Evolutionary conservation across 768 basidiomycete species (phyloP), one percentile per base, ranked within the genome.

Genomic region (Pholiota molesta): DNA sequence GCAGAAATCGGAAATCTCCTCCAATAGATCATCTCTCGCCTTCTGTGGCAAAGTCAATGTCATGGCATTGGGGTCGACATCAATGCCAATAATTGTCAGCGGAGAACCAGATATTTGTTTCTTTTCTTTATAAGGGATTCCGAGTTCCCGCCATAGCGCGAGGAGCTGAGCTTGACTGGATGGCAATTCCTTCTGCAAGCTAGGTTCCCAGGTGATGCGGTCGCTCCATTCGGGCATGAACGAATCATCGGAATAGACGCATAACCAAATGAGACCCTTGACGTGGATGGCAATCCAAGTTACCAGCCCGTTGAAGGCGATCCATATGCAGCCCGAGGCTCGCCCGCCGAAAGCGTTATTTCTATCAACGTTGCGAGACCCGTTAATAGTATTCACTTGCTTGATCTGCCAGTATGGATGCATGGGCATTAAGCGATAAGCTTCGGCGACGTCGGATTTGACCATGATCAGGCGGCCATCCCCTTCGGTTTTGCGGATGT

Each of bases 401-500:
- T 74, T 77, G 1, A 81, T 60, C 37, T 83, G 79, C 80, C 80
- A 84, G 0, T 67, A 35, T 0, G 74, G 77, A 44, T 81, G 77
- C 60, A 79, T 68, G 0, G 79, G 82, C 7, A 79, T 55, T 0
- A 69, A 63, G 0, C 73, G 64, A 49, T 79, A 83, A 0, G 81
- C 81, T 7, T 75, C 65, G 0, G 72, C 57, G 0, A 82, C 69
- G 52, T 82, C 76, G 0, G 75, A 75, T 40, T 81, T 81, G 62
- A 63, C 68, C 1, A 60, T 29, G 3, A 57, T 33, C 0, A 57
- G 14, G 17, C 35, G 28, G 9, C 19, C 11, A 3, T 49, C 26
- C 16, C 6, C 17, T 2, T n/a, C 5, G 8, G 17, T 19, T 2
- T 3, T 14, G 10, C 44, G 55, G 1, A 53, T 37, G 2, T 61